These are phyloP conservation scores for Ustilago vetiveriae DNA, from an alignment of 1,284 basidiomycete genomes.

Conservation along the genomic window DNA sequence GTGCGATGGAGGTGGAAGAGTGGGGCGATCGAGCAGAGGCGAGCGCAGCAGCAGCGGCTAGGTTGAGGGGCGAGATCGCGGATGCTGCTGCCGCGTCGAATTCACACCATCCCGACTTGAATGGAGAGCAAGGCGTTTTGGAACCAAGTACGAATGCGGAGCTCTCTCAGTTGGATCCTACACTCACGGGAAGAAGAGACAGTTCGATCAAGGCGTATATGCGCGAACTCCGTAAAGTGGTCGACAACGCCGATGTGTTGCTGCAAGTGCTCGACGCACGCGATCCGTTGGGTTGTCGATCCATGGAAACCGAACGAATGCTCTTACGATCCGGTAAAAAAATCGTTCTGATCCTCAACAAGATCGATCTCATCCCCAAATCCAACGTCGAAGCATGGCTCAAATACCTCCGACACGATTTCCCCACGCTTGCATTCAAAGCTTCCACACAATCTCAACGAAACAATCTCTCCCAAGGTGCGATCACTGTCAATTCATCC, in stretches of 20 bases:
- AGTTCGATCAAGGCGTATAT: slow-evolving; percentile 67
- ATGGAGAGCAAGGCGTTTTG: not conserved
- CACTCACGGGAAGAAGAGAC: slow-evolving; percentile 54
- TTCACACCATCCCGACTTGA: not conserved
- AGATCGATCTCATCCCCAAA: slow-evolving; percentile 78
- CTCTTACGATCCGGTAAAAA: slow-evolving; percentile 56
- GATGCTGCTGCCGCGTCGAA: slow-evolving; percentile 26
- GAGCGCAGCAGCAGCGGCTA: slow-evolving; percentile 10
- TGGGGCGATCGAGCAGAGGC: slow-evolving; percentile 4
- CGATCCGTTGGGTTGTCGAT: slow-evolving; percentile 71
- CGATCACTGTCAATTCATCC: slow-evolving; percentile 16
- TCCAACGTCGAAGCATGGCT: slow-evolving; percentile 91
- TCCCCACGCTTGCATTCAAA: slow-evolving; percentile 92
- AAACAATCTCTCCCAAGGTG: slow-evolving; percentile 70
- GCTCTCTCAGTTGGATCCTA: slow-evolving; percentile 22
- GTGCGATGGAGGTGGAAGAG: slow-evolving; percentile 6
- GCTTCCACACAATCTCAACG: slow-evolving; percentile 84
- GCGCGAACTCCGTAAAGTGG: slow-evolving; percentile 81
- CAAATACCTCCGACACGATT: slow-evolving; percentile 85
- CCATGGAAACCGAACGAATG: slow-evolving; percentile 55
- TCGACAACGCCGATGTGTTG: slow-evolving; percentile 90
- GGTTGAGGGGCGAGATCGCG: slow-evolving; percentile 23
- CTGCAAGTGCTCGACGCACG: slow-evolving; percentile 67
- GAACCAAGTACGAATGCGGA: not conserved
- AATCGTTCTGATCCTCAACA: slow-evolving; percentile 55